Evolutionary conservation across 1,284 basidiomycete genomes (phyloP), one percentile per base, ranked within the genome.

Genomic region (Apiotrichum gamsii): DNA sequence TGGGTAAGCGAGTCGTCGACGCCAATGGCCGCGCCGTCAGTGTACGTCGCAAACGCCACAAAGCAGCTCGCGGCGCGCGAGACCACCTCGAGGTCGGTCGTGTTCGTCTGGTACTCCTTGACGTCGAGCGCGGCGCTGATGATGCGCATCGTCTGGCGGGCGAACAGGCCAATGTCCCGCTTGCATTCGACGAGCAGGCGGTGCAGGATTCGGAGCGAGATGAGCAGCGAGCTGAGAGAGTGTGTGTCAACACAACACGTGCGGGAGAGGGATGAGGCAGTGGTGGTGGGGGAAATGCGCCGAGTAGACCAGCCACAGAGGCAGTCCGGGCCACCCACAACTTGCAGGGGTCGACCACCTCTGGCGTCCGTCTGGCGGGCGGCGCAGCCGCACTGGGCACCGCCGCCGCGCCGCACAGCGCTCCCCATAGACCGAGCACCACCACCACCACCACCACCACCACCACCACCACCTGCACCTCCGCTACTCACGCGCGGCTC

Each of bases 41-140:
- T 88, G 61, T 84, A 94, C 6, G 89, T 91, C n/a, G 88, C 85
- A 80, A 90, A 90, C 0, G 90, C 85, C 13, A 84, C 86, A 62
- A 97, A 93, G 83, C 90, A 63, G 21, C 52, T 85, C 9, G 90
- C 88, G 8, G 87, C 82, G 58, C 89, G 81, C 3, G 87, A 86
- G 42, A 81, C 77, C 21, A 96, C 80, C 67, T 96, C 94, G 24
- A 93, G 73, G 68, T 98, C 93, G 3, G 60, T 52, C 23, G 54
- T 66, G 51, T 64, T 55, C 53, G 61, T 76, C 72, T 36, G 82
- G 75, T 49, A 88, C 72, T 50, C 76, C 67, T 47, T 60, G 38
- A 70, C 69, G 31, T 64, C 57, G 33, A 97, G 75, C 0, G 85
- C 82, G 2, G 74, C 73, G 51, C 83, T 80, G 36, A 95, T 78